Conservation (phyloP, 73 alveolate genomes). For the Symbiodinium natans region DNA sequence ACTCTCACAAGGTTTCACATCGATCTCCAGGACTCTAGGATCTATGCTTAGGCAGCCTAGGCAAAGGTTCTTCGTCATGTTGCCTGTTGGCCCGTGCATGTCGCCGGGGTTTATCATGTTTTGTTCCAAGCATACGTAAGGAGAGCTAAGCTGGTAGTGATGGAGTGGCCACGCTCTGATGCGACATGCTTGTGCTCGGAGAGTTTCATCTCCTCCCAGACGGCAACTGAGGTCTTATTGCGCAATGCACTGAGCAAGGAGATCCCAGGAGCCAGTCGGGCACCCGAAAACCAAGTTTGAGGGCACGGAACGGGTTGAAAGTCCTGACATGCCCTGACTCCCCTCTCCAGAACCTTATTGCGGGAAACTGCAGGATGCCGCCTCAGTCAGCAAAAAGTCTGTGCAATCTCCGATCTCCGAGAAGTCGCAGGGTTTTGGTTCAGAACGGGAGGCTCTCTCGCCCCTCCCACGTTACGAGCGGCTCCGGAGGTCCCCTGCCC, state of each 20-base stretch:
- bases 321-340: background rate
- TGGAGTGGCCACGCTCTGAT: too few relatives aligned
- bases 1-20: too few relatives aligned
- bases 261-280: conserved; percentile 82
- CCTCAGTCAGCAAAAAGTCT: background rate
- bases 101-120: too few relatives aligned
- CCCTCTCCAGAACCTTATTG: background rate
- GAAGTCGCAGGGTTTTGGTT: background rate
- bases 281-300: background rate
- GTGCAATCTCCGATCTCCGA: background rate
- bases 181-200: too few relatives aligned
- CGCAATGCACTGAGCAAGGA: conserved; percentile 66
- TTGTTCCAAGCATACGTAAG: too few relatives aligned
- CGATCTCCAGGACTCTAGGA: too few relatives aligned
- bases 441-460: background rate
- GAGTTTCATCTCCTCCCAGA: too few relatives aligned
- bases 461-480: background rate
- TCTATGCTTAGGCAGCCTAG: too few relatives aligned
- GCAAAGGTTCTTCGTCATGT: too few relatives aligned
- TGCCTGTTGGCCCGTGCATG: too few relatives aligned
- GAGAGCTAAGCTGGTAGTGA: too few relatives aligned
- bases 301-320: background rate
- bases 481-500: background rate
- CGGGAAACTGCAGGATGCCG: background rate
- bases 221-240: conserved; percentile 22